Base-by-base conservation (phyloP, 768 basidiomycete species). In the Candolleomyces eurysporus region DNA sequence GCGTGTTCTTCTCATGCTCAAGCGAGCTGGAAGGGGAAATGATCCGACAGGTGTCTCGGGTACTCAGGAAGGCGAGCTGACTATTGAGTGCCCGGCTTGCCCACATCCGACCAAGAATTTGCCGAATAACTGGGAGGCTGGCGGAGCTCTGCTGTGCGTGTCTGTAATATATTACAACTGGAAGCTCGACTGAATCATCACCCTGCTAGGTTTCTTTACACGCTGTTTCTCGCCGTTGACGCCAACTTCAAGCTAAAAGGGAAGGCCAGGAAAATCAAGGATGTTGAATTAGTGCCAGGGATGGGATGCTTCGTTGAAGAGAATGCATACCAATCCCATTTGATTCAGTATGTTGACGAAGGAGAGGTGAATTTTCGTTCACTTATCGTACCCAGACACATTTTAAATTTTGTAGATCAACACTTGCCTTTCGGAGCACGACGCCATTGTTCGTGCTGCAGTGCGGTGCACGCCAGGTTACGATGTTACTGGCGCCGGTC, bases 11-110 rank as follows among this genome's bases (percentile, higher is more conserved):
- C 59, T 68, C 46, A 65, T 69, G 65, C 59, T 74, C 56, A 63
- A 72, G 63, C 61, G 70, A 8, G 52, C 65, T 54, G 64, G 72
- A 31, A 42, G 69, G 45, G 66, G 70, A 50, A 67, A 72, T 60
- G 61, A 70, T 61, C 60, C 63, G 57, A 63, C 54, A 31, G 64
- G 69, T 2, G 60, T 60, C 4, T 30, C 17, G 2, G 58, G 45
- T 10, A 73, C 71, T 1, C 39, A 59, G 30, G 57, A 58, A 16
- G 73, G 77, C 0, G 68, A 69, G 59, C 65, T 69, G 11, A 71
- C 71, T 0, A 60, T 76, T 1, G 57, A 62, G 4, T 78, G 75
- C 52, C 73, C 73, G 2, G 73, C 73, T 3, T 79, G 77, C 61
- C 78, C 76, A 1, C 70, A 71, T 0, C 72, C 71, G 0, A 70